Evolutionary conservation across 2,329 filamentous ascomycete genomes (phyloP).

Genomic region (Fusarium buharicum): DNA sequence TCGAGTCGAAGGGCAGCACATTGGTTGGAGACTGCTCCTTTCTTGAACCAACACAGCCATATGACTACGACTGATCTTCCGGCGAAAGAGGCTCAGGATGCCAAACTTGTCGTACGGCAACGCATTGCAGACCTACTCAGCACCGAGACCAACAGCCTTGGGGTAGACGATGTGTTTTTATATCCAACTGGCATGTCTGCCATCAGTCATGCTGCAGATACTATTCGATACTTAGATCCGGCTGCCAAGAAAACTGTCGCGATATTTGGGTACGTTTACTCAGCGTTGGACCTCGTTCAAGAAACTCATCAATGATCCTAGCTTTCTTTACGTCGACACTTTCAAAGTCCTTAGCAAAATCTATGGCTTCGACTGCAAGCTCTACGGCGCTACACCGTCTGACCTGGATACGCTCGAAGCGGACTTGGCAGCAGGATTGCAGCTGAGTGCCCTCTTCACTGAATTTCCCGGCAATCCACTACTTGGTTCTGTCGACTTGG

Average conservation of each 20-base stretch:
- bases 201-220: constrained; percentile 49
- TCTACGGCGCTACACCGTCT: constrained; percentile 56
- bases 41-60: constrained; percentile 13
- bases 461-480: constrained; percentile 55
- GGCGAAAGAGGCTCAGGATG: constrained; percentile 12
- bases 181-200: constrained; percentile 64
- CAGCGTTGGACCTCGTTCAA: background rate
- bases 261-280: constrained; percentile 43
- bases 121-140: constrained; percentile 38
- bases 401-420: constrained; percentile 55
- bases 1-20: constrained; percentile 44
- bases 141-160: constrained; percentile 17
- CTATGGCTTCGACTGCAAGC: constrained; percentile 49
- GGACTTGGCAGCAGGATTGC: constrained; percentile 51
- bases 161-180: constrained; percentile 57
- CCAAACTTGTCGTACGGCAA: constrained; percentile 21
- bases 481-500: constrained; percentile 46
- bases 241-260: constrained; percentile 22
- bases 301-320: constrained; percentile 5
- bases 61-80: background rate
- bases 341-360: constrained; percentile 47
- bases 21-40: constrained; percentile 42
- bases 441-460: constrained; percentile 57
- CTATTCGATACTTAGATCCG: constrained; percentile 10
- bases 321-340: constrained; percentile 47